Percentiles rank a stretch among this genome's conserved stretches.
phyloP scores from a whole-genome alignment of 352 stramenopile genomes.

The Phytophthora parvispora region DNA sequence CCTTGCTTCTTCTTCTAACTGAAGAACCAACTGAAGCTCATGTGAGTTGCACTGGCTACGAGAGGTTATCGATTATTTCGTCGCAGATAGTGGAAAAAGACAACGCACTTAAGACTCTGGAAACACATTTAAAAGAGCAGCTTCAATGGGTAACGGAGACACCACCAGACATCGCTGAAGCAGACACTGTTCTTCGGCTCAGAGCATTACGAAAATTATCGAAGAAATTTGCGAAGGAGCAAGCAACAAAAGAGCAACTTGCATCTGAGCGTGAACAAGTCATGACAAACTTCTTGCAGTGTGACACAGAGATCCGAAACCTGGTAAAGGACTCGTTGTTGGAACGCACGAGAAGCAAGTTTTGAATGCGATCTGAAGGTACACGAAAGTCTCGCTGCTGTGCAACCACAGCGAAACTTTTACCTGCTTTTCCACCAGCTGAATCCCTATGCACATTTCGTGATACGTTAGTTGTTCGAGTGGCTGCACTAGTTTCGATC shows the following conservation, averaged over 20 bases:
- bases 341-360: background rate
- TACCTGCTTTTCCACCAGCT: no score
- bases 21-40: background rate
- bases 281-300: slow-evolving; percentile 6
- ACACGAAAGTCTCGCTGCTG: background rate
- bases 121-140: slow-evolving; percentile 27
- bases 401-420: background rate
- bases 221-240: slow-evolving; percentile 22
- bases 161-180: slow-evolving; percentile 6
- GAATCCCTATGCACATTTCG: no score
- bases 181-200: slow-evolving; percentile 7
- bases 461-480: no score
- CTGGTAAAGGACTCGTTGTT: slow-evolving; percentile 4
- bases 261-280: slow-evolving; percentile 9
- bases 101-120: slow-evolving; percentile 9
- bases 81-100: slow-evolving; percentile 25
- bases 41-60: slow-evolving; percentile 2
- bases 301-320: slow-evolving; percentile 11
- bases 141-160: slow-evolving; percentile 20
- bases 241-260: slow-evolving; percentile 19
- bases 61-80: slow-evolving; percentile 14
- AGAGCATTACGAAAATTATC: slow-evolving; percentile 19
- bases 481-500: no score
- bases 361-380: background rate
- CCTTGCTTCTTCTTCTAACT: slow-evolving; percentile 11